These are phyloP conservation scores for Gossypioides kirkii DNA, from an alignment of 345 rosid species.

Conservation along the genomic window DNA sequence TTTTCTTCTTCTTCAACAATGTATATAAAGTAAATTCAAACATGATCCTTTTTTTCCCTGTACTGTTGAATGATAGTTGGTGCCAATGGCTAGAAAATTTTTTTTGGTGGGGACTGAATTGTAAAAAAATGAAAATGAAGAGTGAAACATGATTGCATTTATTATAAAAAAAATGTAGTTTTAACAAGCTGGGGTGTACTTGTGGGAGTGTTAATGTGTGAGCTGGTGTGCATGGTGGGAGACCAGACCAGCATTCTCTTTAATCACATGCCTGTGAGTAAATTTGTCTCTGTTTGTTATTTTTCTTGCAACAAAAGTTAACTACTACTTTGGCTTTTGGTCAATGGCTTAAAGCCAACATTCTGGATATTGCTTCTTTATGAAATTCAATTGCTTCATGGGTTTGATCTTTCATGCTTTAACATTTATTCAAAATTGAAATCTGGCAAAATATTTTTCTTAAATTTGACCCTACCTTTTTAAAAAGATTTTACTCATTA, in stretches of 20 bases:
- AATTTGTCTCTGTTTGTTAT: constrained; percentile 11
- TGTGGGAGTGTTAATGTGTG: constrained; percentile 13
- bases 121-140: background rate
- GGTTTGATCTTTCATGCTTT: no score
- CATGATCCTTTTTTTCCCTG: background rate
- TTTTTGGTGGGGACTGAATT: background rate
- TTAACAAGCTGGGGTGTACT: constrained; percentile 1
- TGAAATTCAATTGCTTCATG: no score
- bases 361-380: background rate
- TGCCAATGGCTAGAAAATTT: background rate
- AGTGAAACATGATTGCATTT: constrained; percentile 13
- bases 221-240: constrained; percentile 16
- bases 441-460: no score
- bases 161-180: background rate
- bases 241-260: constrained; percentile 8
- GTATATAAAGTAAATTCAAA: constrained; percentile 25
- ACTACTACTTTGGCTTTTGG: background rate
- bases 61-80: constrained; percentile 14
- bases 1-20: constrained; percentile 6
- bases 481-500: no score
- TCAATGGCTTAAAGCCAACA: constrained; percentile 9
- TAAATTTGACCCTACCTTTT: no score
- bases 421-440: no score
- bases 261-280: background rate
- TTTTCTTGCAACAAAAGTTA: background rate